phyloP scores from a whole-genome alignment of 345 rosid genomes.

The Corymbia maculata region DNA sequence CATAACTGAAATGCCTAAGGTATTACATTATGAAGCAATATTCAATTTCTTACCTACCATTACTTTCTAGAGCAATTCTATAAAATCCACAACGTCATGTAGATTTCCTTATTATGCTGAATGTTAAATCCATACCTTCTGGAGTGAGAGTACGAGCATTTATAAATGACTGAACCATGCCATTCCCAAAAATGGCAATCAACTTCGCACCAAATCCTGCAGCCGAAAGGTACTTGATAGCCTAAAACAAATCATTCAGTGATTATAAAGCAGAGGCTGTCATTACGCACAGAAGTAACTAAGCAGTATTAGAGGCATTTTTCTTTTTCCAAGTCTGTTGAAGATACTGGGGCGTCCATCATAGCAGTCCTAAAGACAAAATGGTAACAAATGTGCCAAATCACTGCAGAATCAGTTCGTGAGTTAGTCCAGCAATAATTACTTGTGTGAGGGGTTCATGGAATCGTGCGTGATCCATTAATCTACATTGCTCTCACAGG shows the following conservation, averaged over 20 bases:
- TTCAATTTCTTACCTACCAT: neutral
- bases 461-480: neutral
- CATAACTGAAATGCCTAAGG: neutral
- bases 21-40: neutral
- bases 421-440: neutral
- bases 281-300: neutral
- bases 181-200: constrained; percentile 85
- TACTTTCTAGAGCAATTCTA: neutral
- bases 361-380: neutral
- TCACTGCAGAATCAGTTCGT: neutral
- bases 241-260: constrained; percentile 31
- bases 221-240: constrained; percentile 89
- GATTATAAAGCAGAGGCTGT: neutral
- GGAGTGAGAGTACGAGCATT: constrained; percentile 75
- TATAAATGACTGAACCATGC: constrained; percentile 95
- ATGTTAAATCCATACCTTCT: constrained; percentile 26
- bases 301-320: neutral
- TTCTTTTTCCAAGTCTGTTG: neutral
- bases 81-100: neutral
- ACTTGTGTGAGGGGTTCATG: neutral
- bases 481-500: neutral
- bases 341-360: neutral
- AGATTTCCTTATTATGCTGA: neutral
- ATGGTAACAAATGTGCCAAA: neutral
- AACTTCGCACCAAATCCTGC: constrained; percentile 98